Evolutionary conservation across 495 filamentous ascomycete genomes (phyloP), one percentile per base, ranked within the genome.

Genomic region (Umbilicaria muhlenbergii): DNA sequence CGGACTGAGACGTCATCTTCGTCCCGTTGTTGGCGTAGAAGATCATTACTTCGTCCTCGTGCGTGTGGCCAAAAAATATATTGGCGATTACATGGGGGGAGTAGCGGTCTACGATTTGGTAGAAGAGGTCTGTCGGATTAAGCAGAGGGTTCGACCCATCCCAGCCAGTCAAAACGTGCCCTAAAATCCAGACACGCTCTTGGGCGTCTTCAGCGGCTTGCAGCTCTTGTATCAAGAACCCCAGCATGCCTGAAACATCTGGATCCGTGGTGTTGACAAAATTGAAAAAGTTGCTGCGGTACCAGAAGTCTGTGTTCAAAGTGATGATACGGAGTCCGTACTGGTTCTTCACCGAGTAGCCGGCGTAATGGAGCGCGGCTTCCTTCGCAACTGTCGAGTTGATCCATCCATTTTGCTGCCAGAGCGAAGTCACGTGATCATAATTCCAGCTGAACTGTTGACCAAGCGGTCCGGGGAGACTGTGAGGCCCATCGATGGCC

Each of bases 361-460:
- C 68, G 19, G 62, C 69, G 47, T 73, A 74, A 40, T 74, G 68
- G 8, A 61, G 57, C 11, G 51, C 45, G 11, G 69, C 70, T 36
- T 73, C 56, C 5, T 58, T 52, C 3, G 62, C 65, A 8, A 58
- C 53, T n/a, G 53, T 39, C 13, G 49, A 49, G 34, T 61, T 53
- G 43, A 74, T 65, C 70, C 69, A 74, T 11, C 65, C 66, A 32
- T 71, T 64, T 33, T 72, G 56, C 43, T 65, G 58, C 71, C 70
- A 74, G 3, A 73, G 53, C 19, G 53, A 54, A 17, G 69, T 61
- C n/a, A 75, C 48, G 43, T 73, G 67, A 8, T 70, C 52, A 45
- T 72, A 73, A 41, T 73, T 70, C 71, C 71, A 75, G 41, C 64
- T 70, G 42, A 68, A 65, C 44, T 78, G 75, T 42, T 69, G 50